Percentiles rank a stretch among this genome's conserved stretches.
Conservation (phyloP, 805 yeast genomes). For the Pichia ethanolica region DNA sequence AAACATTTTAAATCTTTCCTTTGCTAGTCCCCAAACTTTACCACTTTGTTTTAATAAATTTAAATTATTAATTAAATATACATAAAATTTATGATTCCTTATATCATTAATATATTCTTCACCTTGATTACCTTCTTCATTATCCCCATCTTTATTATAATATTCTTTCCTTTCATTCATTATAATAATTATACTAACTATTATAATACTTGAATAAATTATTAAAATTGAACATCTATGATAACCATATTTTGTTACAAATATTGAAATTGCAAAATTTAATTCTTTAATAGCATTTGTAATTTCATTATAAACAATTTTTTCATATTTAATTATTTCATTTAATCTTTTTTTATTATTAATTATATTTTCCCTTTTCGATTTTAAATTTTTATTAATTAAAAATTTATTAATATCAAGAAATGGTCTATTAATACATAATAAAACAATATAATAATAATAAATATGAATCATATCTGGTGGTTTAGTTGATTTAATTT, state of each 20-base stretch:
- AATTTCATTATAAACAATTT: conserved; percentile 23
- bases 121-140: background rate
- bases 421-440: conserved; percentile 58
- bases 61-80: conserved; percentile 33
- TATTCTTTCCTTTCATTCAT: background rate
- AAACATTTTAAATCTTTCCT: conserved; percentile 36
- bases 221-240: conserved; percentile 38
- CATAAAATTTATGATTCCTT: conserved; percentile 8
- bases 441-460: conserved; percentile 48
- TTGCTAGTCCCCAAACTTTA: conserved; percentile 41
- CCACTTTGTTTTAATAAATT: conserved; percentile 35
- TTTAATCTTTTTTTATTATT: no score
- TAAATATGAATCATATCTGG: conserved; percentile 43
- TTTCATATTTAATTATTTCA: background rate
- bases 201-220: conserved; percentile 39
- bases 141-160: conserved; percentile 16
- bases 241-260: conserved; percentile 33
- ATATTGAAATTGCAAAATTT: conserved; percentile 31
- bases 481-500: conserved; percentile 32
- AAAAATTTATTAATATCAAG: conserved; percentile 9
- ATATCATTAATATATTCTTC: conserved; percentile 12
- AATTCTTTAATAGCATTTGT: conserved; percentile 36
- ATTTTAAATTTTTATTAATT: background rate
- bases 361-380: background rate
- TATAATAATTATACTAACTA: conserved; percentile 11